Evolutionary conservation across 2,329 filamentous ascomycete genomes (phyloP), one percentile per base, ranked within the genome.

Genomic region (Colletotrichum kahawae): DNA sequence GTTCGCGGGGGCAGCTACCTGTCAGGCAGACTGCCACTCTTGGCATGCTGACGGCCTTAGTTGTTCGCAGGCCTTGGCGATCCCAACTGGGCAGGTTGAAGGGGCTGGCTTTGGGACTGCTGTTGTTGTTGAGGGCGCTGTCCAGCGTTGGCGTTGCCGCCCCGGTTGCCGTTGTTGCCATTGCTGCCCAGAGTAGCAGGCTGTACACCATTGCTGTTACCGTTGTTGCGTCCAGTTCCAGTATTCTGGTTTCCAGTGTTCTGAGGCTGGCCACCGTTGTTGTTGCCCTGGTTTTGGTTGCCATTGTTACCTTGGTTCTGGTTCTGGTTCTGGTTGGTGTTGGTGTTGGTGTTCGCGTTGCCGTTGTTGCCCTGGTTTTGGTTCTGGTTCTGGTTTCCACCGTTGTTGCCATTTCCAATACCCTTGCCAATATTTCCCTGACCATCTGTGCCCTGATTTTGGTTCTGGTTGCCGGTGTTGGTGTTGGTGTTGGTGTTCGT

Each of bases 21-120:
- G 29, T 63, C 21, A 31, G 10, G 51, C 27, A 7, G 24, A 36
- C 13, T 27, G 21, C 14, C 33, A 34, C 36, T 63, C 38, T 54
- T 38, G 38, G 24, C 29, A 9, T 43, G 27, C 8, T 24, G 57
- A 5, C n/a, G 33, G 27, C 27, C 24, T 34, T 57, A 71, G 56
- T 75, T 74, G 33, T 33, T 66, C 13, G 38, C 63, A 16, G 71
- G 67, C 10, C 16, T 63, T 14, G 68, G 38, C 9, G 68, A 43
- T n/a, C 68, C 68, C 38, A 75, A 21, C 18, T 48, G 38, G 5
- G 72, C 72, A 34, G 72, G 72, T 38, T 62, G 62, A 4, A 67
- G 33, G 27, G 29, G 7, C 6, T 36, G 31, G 33, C 62, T 36
- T 38, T 48, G 36, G 21, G 67, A 36, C 29, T 59, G 43, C 29